A percentile compares a stretch with the other conserved stretches of the same genome.
Evolutionary conservation across 306 rosid species (phyloP).

Genomic region (Cucumis sativus): DNA sequence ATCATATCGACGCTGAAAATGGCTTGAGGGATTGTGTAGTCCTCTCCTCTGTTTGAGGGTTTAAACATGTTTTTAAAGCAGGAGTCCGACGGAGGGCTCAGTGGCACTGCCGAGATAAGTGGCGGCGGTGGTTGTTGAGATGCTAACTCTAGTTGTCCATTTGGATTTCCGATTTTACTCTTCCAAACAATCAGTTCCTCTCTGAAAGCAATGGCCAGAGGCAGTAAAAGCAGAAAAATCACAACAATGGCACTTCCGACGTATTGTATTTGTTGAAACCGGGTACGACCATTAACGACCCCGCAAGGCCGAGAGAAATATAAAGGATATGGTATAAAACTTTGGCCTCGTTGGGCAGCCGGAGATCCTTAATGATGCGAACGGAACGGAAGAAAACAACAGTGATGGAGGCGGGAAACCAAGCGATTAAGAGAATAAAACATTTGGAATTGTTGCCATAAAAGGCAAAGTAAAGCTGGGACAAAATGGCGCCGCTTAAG

Average conservation of each 20-base stretch:
- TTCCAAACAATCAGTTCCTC: conserved; percentile 30
- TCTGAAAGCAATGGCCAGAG: conserved; percentile 27
- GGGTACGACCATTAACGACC: conserved; percentile 38
- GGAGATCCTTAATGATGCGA: conserved; percentile 16
- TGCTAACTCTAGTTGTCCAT: not conserved
- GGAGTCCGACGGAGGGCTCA: not conserved
- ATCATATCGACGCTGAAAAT: conserved; percentile 61
- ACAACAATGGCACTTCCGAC: conserved; percentile 24
- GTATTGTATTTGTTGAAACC: conserved; percentile 20
- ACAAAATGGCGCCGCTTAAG: conserved; percentile 54
- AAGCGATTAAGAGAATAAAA: conserved; percentile 44
- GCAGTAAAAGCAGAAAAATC: conserved; percentile 27
- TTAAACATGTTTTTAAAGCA: conserved; percentile 20
- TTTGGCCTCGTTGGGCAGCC: conserved; percentile 26
- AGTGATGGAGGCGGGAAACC: conserved; percentile 50
- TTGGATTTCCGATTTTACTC: not conserved
- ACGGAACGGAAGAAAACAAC: conserved; percentile 26
- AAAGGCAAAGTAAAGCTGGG: conserved; percentile 42
- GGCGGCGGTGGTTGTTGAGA: not conserved
- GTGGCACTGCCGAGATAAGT: not conserved
- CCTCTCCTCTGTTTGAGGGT: conserved; percentile 60
- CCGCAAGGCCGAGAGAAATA: conserved; percentile 52
- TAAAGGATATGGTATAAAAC: conserved; percentile 45
- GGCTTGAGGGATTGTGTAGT: conserved; percentile 49
- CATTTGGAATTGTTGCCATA: conserved; percentile 31